These are phyloP conservation scores for Cryptococcus neoformans DNA, from an alignment of 1,284 basidiomycete species.

Conservation along the genomic window DNA sequence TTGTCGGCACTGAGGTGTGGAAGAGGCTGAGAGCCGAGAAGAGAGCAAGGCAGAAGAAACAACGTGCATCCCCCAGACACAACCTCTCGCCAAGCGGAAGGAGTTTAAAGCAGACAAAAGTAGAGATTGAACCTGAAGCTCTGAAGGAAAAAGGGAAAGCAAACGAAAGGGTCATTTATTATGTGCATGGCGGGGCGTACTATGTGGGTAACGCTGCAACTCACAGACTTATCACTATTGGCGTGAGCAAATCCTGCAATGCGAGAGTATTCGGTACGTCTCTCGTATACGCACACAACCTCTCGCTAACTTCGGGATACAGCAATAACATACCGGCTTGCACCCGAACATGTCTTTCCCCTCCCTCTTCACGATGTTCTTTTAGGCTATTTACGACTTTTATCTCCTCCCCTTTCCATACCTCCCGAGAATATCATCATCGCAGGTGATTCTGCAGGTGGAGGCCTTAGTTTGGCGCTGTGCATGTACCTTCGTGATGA, in stretches of 20 bases:
- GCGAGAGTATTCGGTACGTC: conserved; percentile 86
- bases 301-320: neutral
- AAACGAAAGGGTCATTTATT: conserved; percentile 82
- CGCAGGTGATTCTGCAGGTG: conserved; percentile 90
- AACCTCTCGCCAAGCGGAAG: neutral
- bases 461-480: conserved; percentile 78
- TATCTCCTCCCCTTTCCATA: conserved; percentile 78
- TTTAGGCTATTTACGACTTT: conserved; percentile 78
- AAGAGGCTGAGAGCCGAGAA: conserved; percentile 81
- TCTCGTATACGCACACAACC: neutral
- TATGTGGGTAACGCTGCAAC: conserved; percentile 93
- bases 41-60: conserved; percentile 50
- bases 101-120: conserved; percentile 52
- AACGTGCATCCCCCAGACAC: neutral
- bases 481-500: conserved; percentile 91
- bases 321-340: conserved; percentile 96
- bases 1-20: conserved; percentile 90
- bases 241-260: conserved; percentile 83
- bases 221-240: conserved; percentile 87
- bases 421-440: conserved; percentile 86
- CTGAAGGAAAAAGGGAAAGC: conserved; percentile 38
- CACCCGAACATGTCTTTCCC: conserved; percentile 91
- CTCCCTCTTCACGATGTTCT: conserved; percentile 91
- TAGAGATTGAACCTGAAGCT: conserved; percentile 20
- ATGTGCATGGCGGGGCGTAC: conserved; percentile 94